A percentile compares a stretch with the other conserved stretches of the same genome.
Evolutionary conservation across 1,139 yeast genomes (phyloP).

Genomic region (Candida pseudocylindracea): DNA sequence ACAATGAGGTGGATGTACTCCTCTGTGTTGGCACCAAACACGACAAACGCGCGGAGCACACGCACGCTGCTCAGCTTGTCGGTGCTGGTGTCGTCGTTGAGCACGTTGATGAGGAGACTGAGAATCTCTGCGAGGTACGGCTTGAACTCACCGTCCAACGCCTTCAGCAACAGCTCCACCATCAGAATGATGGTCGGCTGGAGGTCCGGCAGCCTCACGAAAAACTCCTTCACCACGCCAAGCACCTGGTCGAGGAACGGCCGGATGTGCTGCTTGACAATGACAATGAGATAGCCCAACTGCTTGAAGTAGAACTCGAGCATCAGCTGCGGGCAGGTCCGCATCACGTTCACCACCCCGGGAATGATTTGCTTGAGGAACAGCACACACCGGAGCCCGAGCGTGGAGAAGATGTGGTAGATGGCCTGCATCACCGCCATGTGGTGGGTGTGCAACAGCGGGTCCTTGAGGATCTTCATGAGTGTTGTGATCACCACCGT

Average conservation of each 20-base stretch:
- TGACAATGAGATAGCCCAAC: constrained; percentile 52
- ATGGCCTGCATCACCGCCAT: constrained; percentile 83
- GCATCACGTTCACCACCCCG: constrained; percentile 71
- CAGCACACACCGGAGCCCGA: constrained; percentile 75
- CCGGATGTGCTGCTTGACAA: constrained; percentile 79
- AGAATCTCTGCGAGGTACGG: constrained; percentile 59
- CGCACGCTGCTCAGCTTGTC: constrained; percentile 47
- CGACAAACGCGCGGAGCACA: constrained; percentile 71
- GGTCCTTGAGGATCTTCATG: constrained; percentile 66
- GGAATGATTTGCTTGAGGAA: constrained; percentile 77
- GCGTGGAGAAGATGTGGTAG: constrained; percentile 70
- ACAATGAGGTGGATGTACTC: constrained; percentile 73
- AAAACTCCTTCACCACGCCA: constrained; percentile 53
- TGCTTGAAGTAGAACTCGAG: constrained; percentile 83
- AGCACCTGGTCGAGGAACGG: constrained; percentile 68
- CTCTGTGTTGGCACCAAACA: constrained; percentile 72
- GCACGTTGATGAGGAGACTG: constrained; percentile 51
- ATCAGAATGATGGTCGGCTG: constrained; percentile 66
- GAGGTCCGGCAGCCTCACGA: constrained; percentile 21
- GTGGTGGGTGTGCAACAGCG: constrained; percentile 70
- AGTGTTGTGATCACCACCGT: constrained; percentile 81
- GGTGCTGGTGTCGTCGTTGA: constrained; percentile 55
- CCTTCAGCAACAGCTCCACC: constrained; percentile 66
- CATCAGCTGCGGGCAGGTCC: constrained; percentile 60
- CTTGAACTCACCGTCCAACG: constrained; percentile 84